phyloP scores from a whole-genome alignment of 2,329 filamentous ascomycete genomes.

The Nemania serpens region DNA sequence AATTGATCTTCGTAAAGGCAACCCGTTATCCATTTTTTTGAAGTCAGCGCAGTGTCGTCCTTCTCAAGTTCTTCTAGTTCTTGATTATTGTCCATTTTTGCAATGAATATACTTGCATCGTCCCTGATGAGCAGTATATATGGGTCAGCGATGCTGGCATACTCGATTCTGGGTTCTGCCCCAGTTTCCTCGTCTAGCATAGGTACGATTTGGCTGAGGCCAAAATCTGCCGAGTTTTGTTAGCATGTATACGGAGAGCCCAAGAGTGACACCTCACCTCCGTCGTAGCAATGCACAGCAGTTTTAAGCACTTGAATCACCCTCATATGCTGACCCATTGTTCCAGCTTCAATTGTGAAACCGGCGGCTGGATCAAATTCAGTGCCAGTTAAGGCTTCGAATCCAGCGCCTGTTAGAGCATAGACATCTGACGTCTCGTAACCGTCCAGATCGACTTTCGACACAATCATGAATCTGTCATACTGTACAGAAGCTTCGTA shows the following conservation, averaged over 20 bases:
- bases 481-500: conserved; percentile 65
- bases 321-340: conserved; percentile 77
- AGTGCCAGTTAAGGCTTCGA: conserved; percentile 77
- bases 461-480: conserved; percentile 82
- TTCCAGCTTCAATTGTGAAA: conserved; percentile 82
- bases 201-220: conserved; percentile 86
- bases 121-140: conserved; percentile 84
- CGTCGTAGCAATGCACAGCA: conserved; percentile 89
- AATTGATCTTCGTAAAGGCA: conserved; percentile 76
- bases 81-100: conserved; percentile 77
- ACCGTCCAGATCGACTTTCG: conserved; percentile 69
- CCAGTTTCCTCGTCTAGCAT: conserved; percentile 91
- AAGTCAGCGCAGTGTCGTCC: conserved; percentile 58
- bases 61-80: conserved; percentile 84
- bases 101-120: conserved; percentile 78
- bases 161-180: conserved; percentile 76
- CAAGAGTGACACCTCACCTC: conserved; percentile 61
- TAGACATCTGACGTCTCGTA: conserved; percentile 81
- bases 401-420: conserved; percentile 70
- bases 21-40: conserved; percentile 79
- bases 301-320: conserved; percentile 87
- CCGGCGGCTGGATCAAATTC: conserved; percentile 93
- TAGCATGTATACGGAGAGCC: conserved; percentile 5
- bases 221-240: conserved; percentile 66
- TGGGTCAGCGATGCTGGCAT: conserved; percentile 83